A percentile compares a stretch with the other conserved stretches of the same genome.
Conservation (phyloP, 1,284 basidiomycete genomes). For the Mycena citricolor region DNA sequence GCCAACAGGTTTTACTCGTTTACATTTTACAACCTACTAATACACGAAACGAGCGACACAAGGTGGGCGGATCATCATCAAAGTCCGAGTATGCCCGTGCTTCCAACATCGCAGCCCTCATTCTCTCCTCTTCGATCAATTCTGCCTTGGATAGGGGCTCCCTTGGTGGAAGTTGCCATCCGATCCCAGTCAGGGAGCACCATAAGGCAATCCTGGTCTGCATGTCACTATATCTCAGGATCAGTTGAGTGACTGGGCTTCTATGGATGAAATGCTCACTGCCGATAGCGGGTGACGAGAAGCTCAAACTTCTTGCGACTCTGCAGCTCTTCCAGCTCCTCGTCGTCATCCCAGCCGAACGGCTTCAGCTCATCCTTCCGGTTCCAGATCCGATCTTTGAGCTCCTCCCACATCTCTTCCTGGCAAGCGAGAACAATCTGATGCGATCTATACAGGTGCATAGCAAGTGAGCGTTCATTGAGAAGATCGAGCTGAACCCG, state of each 20-base stretch:
- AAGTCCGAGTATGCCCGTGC: conserved; percentile 39
- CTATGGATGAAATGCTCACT: conserved; percentile 38
- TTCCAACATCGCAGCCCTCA: conserved; percentile 64
- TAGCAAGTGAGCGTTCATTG: conserved; percentile 61
- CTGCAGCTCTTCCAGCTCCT: conserved; percentile 54
- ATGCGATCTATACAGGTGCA: conserved; percentile 69
- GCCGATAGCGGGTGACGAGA: conserved; percentile 59
- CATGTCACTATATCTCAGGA: conserved; percentile 56
- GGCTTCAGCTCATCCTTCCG: conserved; percentile 48
- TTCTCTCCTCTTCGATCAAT: conserved; percentile 62
- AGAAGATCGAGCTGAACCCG: conserved; percentile 44
- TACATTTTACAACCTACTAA: conserved; percentile 59
- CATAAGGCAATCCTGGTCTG: conserved; percentile 65
- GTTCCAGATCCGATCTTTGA: conserved; percentile 59
- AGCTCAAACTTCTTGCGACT: conserved; percentile 63
- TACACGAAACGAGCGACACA: conserved; percentile 59
- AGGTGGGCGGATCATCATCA: conserved; percentile 54
- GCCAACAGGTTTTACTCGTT: no score
- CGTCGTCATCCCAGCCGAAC: conserved; percentile 69
- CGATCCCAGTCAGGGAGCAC: conserved; percentile 60
- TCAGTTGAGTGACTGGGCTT: background rate
- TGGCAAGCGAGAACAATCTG: conserved; percentile 65
- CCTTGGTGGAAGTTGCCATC: conserved; percentile 60
- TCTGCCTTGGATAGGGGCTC: conserved; percentile 68
- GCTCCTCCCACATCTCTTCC: conserved; percentile 81